A percentile compares a stretch with the other conserved stretches of the same genome.
phyloP scores from a whole-genome alignment of 2,329 filamentous ascomycete genomes.

The Fusarium tuaranense region DNA sequence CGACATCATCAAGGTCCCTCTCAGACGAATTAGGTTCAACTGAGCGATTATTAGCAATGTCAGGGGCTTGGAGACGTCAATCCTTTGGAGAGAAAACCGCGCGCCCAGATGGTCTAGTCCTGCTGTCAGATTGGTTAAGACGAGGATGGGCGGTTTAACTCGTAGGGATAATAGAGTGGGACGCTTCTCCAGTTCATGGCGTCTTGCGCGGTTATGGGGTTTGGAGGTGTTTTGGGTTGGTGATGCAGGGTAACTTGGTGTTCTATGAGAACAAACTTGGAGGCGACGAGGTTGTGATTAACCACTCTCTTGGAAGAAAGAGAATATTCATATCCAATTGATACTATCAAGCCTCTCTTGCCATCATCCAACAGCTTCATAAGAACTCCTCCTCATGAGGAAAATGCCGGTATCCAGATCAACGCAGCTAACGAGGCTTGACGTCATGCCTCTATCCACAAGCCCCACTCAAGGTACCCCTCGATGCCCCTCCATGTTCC shows the following conservation, averaged over 20 bases:
- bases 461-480: slow-evolving; percentile 42
- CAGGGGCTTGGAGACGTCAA: neutral
- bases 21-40: slow-evolving; percentile 18
- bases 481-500: slow-evolving; percentile 44
- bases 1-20: neutral
- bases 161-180: slow-evolving; percentile 27
- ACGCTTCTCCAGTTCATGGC: slow-evolving; percentile 22
- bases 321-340: too few species aligned
- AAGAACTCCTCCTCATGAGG: neutral
- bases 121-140: slow-evolving; percentile 30
- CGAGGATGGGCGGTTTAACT: slow-evolving; percentile 18
- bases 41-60: slow-evolving; percentile 30
- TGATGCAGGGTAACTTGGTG: neutral
- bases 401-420: slow-evolving; percentile 32
- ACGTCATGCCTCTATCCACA: slow-evolving; percentile 42
- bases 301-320: neutral
- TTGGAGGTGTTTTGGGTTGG: slow-evolving; percentile 1
- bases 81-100: slow-evolving; percentile 14
- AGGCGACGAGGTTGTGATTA: neutral
- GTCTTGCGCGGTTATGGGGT: slow-evolving; percentile 28
- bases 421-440: slow-evolving; percentile 37
- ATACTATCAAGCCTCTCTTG: neutral
- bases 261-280: neutral
- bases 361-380: neutral
- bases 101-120: slow-evolving; percentile 20